phyloP scores from a whole-genome alignment of 2,329 filamentous ascomycete species.

The Alternaria hordeiaustralica region DNA sequence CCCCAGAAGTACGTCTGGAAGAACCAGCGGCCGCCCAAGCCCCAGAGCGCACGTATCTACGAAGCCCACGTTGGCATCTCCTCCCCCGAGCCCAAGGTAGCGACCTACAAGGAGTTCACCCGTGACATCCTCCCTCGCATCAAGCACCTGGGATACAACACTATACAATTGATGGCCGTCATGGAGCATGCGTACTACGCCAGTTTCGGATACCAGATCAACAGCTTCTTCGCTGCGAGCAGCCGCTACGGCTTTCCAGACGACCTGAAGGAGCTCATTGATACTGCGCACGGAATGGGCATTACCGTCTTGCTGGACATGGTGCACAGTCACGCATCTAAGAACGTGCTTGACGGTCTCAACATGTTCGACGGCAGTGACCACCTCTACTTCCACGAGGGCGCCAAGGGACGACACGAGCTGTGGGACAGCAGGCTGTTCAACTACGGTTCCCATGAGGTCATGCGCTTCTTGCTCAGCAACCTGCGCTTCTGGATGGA shows the following conservation, averaged over 20 bases:
- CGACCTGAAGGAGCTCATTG: constrained; percentile 94
- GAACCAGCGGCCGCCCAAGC: constrained; percentile 81
- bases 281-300: constrained; percentile 90
- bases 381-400: constrained; percentile 93
- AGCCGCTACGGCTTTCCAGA: constrained; percentile 94
- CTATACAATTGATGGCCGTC: constrained; percentile 97
- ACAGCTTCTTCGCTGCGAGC: constrained; percentile 97
- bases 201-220: constrained; percentile 98
- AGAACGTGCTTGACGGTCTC: constrained; percentile 93
- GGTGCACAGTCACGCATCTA: constrained; percentile 96
- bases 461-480: constrained; percentile 92
- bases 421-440: constrained; percentile 96
- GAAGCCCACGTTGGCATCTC: constrained; percentile 99
- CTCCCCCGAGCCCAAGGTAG: constrained; percentile 83
- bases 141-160: constrained; percentile 89
- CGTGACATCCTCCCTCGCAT: constrained; percentile 90
- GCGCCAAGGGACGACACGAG: constrained; percentile 83
- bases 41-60: constrained; percentile 86
- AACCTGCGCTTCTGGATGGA: constrained; percentile 99
- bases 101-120: constrained; percentile 98
- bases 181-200: constrained; percentile 99
- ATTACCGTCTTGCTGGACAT: constrained; percentile 92
- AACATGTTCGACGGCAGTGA: constrained; percentile 97
- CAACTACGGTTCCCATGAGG: constrained; percentile 95
- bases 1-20: constrained; percentile 86